Evolutionary conservation across 345 rosid genomes (phyloP).

Genomic region (Eucalyptus urophylla): DNA sequence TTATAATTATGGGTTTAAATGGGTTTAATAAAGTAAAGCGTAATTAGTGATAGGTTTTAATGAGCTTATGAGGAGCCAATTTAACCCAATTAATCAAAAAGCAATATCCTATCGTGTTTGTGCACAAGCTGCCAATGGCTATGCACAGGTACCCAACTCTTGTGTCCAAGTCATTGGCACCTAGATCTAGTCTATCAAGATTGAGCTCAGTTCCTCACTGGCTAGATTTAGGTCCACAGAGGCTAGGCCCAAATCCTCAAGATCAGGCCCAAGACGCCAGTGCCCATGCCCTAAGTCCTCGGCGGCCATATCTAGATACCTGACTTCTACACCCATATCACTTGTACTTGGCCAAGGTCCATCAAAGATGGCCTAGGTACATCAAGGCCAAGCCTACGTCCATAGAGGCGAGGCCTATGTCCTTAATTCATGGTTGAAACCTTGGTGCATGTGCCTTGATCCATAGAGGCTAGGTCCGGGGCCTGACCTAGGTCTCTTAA

Average conservation of each 20-base stretch:
- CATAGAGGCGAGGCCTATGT: neutral
- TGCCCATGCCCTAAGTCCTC: neutral
- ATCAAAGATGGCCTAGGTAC: neutral
- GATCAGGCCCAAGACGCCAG: fast-evolving
- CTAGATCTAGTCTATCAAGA: neutral
- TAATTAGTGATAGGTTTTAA: neutral
- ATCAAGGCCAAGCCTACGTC: fast-evolving
- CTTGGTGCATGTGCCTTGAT: neutral
- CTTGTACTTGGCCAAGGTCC: neutral
- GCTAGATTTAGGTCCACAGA: neutral
- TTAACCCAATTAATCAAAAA: neutral
- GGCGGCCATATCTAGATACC: fast-evolving
- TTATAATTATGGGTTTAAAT: neutral
- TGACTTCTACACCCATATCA: neutral
- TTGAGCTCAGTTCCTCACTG: fast-evolving
- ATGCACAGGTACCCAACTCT: fast-evolving
- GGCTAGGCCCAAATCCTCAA: neutral
- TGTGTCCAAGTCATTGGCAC: neutral
- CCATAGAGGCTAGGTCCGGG: neutral
- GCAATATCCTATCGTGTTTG: too few species aligned
- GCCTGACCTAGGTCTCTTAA: neutral
- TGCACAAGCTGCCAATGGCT: neutral
- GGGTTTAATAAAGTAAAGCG: neutral
- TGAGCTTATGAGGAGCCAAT: neutral
- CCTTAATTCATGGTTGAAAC: neutral